These are phyloP conservation scores for Parmales sp. DNA, from an alignment of 108 stramenopile genomes.

Conservation along the genomic window DNA sequence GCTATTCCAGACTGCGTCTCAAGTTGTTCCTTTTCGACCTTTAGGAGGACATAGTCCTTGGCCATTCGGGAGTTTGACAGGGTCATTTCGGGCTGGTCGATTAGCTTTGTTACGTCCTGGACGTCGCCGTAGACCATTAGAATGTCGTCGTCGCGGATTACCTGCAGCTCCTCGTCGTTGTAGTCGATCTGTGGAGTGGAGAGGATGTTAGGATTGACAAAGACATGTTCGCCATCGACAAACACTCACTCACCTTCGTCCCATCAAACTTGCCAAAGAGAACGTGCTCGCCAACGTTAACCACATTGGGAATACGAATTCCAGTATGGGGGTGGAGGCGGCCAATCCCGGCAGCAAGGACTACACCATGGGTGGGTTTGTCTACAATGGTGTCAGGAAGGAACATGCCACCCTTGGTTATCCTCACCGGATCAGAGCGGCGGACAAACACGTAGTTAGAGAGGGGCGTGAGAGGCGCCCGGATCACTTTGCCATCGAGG, in stretches of 20 bases:
- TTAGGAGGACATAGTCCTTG: slow-evolving; percentile 80
- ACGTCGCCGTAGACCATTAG: slow-evolving; percentile 52
- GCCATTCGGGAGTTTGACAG: slow-evolving; percentile 66
- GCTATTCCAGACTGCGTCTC: slow-evolving; percentile 73
- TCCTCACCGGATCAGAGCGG: slow-evolving; percentile 63
- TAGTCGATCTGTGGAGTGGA: no score
- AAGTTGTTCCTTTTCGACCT: slow-evolving; percentile 45
- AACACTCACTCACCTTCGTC: no score
- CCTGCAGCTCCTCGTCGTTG: slow-evolving; percentile 76
- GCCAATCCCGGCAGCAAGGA: slow-evolving; percentile 80
- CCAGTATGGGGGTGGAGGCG: slow-evolving; percentile 78
- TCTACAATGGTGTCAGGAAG: slow-evolving; percentile 41
- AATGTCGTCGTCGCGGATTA: slow-evolving; percentile 88
- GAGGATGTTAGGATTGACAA: no score
- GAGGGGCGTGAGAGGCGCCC: slow-evolving; percentile 67
- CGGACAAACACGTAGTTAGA: slow-evolving; percentile 73
- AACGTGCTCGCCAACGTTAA: slow-evolving; percentile 62
- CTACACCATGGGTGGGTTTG: slow-evolving; percentile 80
- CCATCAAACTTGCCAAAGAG: slow-evolving; percentile 90
- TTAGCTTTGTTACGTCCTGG: slow-evolving; percentile 32
- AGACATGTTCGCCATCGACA: no score
- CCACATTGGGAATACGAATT: slow-evolving; percentile 66
- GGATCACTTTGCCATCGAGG: slow-evolving; percentile 62
- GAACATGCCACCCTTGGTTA: slow-evolving; percentile 77
- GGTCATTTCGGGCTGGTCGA: slow-evolving; percentile 48